phyloP scores from a whole-genome alignment of 148 eudicot species.

The Fagopyrum homotropicum region DNA sequence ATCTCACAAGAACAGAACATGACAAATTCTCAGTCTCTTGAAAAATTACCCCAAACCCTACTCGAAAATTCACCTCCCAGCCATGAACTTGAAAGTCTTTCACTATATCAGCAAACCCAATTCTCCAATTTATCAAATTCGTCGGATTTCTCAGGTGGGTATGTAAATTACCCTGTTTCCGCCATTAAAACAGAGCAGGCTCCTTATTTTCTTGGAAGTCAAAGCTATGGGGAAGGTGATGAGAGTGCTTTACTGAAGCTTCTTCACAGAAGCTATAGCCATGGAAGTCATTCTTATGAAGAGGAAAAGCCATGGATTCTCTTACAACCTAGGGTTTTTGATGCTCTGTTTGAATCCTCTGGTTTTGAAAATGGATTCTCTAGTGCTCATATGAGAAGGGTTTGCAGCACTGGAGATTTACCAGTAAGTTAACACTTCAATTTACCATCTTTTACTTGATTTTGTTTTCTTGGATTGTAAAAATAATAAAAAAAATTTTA shows the following conservation, averaged over 20 bases:
- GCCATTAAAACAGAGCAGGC: conserved; percentile 21
- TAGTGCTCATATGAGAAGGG: conserved; percentile 60
- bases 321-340: conserved; percentile 29
- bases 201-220: conserved; percentile 15
- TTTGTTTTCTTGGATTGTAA: neutral
- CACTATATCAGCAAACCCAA: neutral
- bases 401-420: conserved; percentile 84
- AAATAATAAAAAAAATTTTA: neutral
- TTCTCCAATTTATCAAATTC: neutral
- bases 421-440: conserved; percentile 33
- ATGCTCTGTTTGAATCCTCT: conserved; percentile 30
- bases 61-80: conserved; percentile 37
- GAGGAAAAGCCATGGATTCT: neutral
- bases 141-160: conserved; percentile 20
- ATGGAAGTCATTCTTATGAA: neutral
- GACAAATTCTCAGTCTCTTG: conserved; percentile 23
- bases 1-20: conserved; percentile 4
- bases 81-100: neutral
- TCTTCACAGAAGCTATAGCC: conserved; percentile 32
- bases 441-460: neutral
- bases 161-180: conserved; percentile 19
- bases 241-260: conserved; percentile 52
- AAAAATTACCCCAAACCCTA: conserved; percentile 22
- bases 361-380: conserved; percentile 34
- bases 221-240: conserved; percentile 26